These are phyloP conservation scores for Termitomyces sp. DNA, from an alignment of 768 basidiomycete genomes.

Conservation along the genomic window DNA sequence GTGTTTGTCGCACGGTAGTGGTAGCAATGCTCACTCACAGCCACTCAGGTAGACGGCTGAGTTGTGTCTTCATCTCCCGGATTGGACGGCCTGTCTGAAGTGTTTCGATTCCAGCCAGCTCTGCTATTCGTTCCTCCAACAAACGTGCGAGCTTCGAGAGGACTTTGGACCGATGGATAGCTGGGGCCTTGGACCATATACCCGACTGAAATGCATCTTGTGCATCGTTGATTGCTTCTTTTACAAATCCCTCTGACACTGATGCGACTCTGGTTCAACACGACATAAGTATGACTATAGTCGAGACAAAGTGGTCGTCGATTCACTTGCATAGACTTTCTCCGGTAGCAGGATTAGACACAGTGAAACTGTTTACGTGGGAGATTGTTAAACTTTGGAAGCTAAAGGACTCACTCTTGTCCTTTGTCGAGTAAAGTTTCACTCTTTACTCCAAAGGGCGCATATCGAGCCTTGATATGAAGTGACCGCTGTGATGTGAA, in stretches of 20 bases:
- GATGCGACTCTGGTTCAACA: constrained; percentile 44
- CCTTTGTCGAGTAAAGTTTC: background rate
- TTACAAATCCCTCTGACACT: constrained; percentile 47
- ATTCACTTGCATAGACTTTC: constrained; percentile 52
- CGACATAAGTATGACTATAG: background rate
- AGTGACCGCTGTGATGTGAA: constrained; percentile 3
- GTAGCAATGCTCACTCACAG: constrained; percentile 42
- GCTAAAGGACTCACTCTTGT: constrained; percentile 16
- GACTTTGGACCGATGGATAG: constrained; percentile 55
- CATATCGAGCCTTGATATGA: constrained; percentile 10
- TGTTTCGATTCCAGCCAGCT: constrained; percentile 62
- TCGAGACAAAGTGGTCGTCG: background rate
- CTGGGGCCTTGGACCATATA: constrained; percentile 62
- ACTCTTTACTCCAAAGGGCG: background rate
- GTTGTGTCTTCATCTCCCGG: constrained; percentile 78
- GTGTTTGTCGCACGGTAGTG: background rate
- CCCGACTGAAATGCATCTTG: constrained; percentile 60
- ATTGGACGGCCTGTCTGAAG: constrained; percentile 79
- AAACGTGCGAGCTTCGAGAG: constrained; percentile 59
- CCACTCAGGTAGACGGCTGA: constrained; percentile 80
- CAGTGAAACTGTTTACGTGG: constrained; percentile 34
- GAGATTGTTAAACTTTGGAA: background rate
- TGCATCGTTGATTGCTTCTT: constrained; percentile 45
- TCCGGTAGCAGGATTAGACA: constrained; percentile 68
- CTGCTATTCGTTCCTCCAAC: constrained; percentile 51